Conservation (phyloP, 495 filamentous ascomycete species). For the Podospora pseudocomata region DNA sequence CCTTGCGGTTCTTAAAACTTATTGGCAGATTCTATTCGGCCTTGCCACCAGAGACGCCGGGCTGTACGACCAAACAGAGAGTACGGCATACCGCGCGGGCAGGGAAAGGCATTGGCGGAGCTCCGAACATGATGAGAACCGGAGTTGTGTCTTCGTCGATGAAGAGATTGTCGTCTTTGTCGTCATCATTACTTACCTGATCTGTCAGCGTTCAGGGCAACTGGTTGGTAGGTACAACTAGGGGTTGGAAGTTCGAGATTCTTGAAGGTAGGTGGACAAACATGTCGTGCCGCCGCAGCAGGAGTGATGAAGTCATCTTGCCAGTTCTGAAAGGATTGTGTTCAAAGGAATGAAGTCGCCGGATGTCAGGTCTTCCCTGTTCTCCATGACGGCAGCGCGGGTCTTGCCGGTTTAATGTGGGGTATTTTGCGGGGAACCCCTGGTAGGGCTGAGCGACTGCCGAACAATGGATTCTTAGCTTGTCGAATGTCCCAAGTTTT, state of each 20-base stretch:
- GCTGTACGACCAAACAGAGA: background rate
- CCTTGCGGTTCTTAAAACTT: background rate
- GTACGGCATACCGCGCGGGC: background rate
- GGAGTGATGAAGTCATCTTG: background rate
- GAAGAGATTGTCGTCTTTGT: background rate
- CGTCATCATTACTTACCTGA: background rate
- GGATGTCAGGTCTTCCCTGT: background rate
- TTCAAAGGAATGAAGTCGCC: background rate
- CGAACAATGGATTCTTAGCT: background rate
- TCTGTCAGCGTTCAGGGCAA: too few relatives aligned
- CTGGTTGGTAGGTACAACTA: too few relatives aligned
- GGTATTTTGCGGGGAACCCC: background rate
- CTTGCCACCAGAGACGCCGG: background rate
- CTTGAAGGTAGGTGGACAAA: background rate
- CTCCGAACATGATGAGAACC: background rate
- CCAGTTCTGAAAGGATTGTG: background rate
- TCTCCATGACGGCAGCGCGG: background rate
- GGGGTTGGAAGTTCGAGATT: background rate
- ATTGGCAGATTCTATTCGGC: background rate
- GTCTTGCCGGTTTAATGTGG: background rate
- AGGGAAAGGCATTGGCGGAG: background rate
- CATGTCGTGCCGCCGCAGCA: background rate
- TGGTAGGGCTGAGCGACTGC: constrained; percentile 8
- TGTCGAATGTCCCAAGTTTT: background rate
- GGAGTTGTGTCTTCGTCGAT: background rate